Evolutionary conservation across 352 stramenopile genomes (phyloP), one percentile per base, ranked within the genome.

Genomic region (Globisporangium emineosum): DNA sequence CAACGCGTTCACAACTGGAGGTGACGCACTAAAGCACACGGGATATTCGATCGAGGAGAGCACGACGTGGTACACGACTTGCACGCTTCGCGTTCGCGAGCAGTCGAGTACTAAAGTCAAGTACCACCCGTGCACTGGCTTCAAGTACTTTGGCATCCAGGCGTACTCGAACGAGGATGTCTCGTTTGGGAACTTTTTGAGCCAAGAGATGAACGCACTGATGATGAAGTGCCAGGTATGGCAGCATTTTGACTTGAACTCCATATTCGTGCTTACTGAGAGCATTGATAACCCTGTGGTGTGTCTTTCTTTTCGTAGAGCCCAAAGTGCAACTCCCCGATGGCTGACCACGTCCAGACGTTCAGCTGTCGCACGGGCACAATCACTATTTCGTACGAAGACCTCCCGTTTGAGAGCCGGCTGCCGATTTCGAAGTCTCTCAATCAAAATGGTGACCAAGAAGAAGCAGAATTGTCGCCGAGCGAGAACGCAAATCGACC

Each of bases 311-410:
- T 40, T 21, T 37, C 17, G 1, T 62, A 96, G 87, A 93, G 85
- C 64, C 60, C 75, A 23, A 94, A 91, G 43, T 96, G 88, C 56
- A 89, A 79, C 53, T 83, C 77, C 64, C 75, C 86, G 49, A 92
- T 96, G 85, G 86, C 78, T 5, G 79, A 94, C 64, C 88, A 96
- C 67, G 76, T 93, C 5, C 82, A 94, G 54, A 88, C 83, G 25
- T 96, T 93, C 57, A 94, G 76, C 56, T 93, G 80, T 57, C 72
- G 77, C 3, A 75, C 70, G 0, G 86, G 88, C 17, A 93, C 78
- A 0, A 81, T 96, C 13, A 90, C 73, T 5, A 87, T 96, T 15
- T 94, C 85, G 19, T 92, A 90, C 62, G 88, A 96, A 69, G 79
- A 93, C 49, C 68, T 96, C 6, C 83, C 85, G 0, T 78, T 89